Evolutionary conservation across 2,329 filamentous ascomycete species (phyloP), one percentile per base, ranked within the genome.

Genomic region (Sporothrix brasiliensis): DNA sequence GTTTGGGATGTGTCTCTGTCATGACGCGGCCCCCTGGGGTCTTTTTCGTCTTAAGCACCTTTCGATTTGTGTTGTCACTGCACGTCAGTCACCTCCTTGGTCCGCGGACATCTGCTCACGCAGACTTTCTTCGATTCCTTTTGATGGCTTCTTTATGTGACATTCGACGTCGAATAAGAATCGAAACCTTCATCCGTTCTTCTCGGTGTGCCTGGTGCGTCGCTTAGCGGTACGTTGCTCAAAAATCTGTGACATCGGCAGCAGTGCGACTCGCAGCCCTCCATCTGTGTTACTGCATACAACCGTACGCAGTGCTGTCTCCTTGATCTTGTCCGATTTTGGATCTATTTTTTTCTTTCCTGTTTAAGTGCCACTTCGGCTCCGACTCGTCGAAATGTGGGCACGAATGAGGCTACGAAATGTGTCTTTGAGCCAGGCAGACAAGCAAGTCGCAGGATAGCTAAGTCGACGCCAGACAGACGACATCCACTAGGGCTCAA

Each of bases 301-400:
- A 19, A 27, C n/a, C 41, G 41, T 44, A 14, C 41, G 11, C 14
- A 2, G 41, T 44, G 10, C 41, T 44, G 41, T 44, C 9, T 44
- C 41, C 41, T 10, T 11, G 7, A 10, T 16, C 11, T 44, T 44
- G 11, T 13, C 14, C 11, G 1, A 44, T 13, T 44, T 44, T 16
- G 27, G 27, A 13, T 16, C 11, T 14, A 11, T 44, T 44, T 1
- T 19, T 27, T 63, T n/a, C n/a, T 19, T 14, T 19, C 34, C 58
- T 34, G 13, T 63, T 10, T 27, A 39, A 27, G 13, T 63, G 58
- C 21, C 44, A 63, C 39, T 63, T 47, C 58, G 58, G 58, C 58
- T 63, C 58, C 39, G 58, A 63, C 11, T 44, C 27, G 21, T 47
- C 44, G 58, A 39, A 63, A 24, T 63, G 58, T 63, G 58, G 39